Conservation (phyloP, 345 rosid species). For the Eutrema yunnanense region DNA sequence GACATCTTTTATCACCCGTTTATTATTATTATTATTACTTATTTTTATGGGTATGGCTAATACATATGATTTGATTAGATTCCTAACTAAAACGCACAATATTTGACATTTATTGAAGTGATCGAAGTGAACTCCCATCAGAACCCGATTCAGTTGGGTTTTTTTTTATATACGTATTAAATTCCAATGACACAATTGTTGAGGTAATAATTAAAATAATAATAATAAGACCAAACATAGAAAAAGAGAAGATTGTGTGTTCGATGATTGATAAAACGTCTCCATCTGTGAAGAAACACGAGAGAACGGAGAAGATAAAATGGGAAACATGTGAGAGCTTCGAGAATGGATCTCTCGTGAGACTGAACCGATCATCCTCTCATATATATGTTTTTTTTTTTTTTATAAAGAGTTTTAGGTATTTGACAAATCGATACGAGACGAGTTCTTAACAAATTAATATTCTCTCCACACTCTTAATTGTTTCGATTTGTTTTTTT, state of each 20-base stretch:
- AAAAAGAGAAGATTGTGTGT: conserved; percentile 1
- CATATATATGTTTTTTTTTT: background rate
- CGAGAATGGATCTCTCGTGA: conserved; percentile 36
- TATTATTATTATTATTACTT: too few relatives aligned
- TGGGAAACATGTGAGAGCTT: conserved; percentile 36
- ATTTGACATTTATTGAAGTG: background rate
- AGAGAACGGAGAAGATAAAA: conserved; percentile 30
- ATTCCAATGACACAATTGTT: background rate
- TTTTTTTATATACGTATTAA: background rate
- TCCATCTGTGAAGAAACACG: conserved; percentile 33
- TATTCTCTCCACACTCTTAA: background rate
- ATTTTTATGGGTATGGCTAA: background rate
- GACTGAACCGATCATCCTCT: conserved; percentile 32
- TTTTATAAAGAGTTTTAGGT: background rate
- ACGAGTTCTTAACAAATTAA: background rate
- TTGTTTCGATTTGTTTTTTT: background rate
- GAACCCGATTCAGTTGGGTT: background rate
- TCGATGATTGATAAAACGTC: conserved; percentile 29
- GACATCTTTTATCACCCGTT: background rate
- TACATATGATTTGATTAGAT: background rate
- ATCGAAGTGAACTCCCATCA: background rate
- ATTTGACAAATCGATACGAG: background rate
- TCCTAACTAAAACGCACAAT: background rate
- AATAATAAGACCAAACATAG: conserved; percentile 2
- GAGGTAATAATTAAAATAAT: background rate